Evolutionary conservation across 2,329 filamentous ascomycete species (phyloP), one percentile per base, ranked within the genome.

Genomic region (Fusarium foetens): DNA sequence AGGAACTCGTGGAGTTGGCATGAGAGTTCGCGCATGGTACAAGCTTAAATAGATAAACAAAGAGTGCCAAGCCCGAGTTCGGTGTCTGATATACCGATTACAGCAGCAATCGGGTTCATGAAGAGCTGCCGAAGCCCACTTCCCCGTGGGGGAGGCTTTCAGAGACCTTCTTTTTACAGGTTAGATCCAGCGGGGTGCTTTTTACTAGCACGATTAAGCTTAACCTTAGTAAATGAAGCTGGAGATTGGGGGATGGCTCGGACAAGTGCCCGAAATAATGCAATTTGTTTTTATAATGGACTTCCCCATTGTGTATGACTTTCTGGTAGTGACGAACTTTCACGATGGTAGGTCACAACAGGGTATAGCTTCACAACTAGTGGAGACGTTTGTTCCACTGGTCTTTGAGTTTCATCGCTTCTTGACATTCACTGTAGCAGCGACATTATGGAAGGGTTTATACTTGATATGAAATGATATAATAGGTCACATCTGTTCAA

Each of bases 11-110:
- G 27, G 11, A 25, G 25, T 25, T 25, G 6, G 25, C 25, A 25
- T 25, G 25, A 35, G 9, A 46, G 4, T n/a, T 6, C 6, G n/a
- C 1, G 39, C 13, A 17, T 8, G 3, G 1, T 8, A 2, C 14
- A 5, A 29, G 25, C 39, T 68, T 68, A 68, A 43, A 63, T 63
- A 54, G 14, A 12, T 17, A 6, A 21, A 21, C n/a, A 23, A 10
- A 11, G 3, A 19, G 17, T 54, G 65, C 63, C 63, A 68, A 68
- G 65, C 41, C 65, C 63, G 52, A 38, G 65, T 53, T 68, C 65
- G 65, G 65, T n/a, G 27, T 10, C 46, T 38, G 19, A 46, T 33
- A 38, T 49, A 54, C 65, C 65, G 65, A 67, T 25, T 16, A 31
- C n/a, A 43, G n/a, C 33, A 45, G 9, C 14, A 25, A 35, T 58